phyloP scores from a whole-genome alignment of 495 filamentous ascomycete species.

The Letharia lupina region DNA sequence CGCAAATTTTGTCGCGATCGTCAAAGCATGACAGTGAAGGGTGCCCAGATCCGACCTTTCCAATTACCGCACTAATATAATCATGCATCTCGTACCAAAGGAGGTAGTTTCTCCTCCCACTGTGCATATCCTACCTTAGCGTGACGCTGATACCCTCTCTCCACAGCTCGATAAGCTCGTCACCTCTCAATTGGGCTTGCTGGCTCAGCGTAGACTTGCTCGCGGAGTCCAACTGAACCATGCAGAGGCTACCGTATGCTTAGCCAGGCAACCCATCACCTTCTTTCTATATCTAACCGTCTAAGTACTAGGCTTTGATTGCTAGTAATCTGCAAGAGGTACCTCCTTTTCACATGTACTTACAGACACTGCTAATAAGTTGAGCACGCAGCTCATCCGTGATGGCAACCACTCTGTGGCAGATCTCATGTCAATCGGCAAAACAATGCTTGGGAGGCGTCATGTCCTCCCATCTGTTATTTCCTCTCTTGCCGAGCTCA shows the following conservation, averaged over 20 bases:
- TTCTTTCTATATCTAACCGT: slow-evolving; percentile 8
- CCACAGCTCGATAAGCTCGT: slow-evolving; percentile 87
- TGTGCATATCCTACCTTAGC: background rate
- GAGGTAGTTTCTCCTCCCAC: slow-evolving; percentile 53
- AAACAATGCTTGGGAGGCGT: slow-evolving; percentile 86
- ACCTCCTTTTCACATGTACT: slow-evolving; percentile 16
- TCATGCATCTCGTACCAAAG: slow-evolving; percentile 79
- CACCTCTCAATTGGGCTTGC: slow-evolving; percentile 79
- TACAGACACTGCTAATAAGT: slow-evolving; percentile 3
- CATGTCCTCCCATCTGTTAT: slow-evolving; percentile 83
- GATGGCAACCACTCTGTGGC: slow-evolving; percentile 91
- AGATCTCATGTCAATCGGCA: slow-evolving; percentile 85
- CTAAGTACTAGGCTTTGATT: slow-evolving; percentile 65
- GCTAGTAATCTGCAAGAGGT: slow-evolving; percentile 85
- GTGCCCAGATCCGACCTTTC: background rate
- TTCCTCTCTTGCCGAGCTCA: slow-evolving; percentile 67
- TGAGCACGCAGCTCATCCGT: slow-evolving; percentile 61
- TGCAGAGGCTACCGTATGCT: slow-evolving; percentile 71
- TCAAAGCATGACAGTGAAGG: background rate
- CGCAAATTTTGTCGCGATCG: background rate
- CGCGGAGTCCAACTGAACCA: slow-evolving; percentile 87
- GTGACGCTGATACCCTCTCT: slow-evolving; percentile 13
- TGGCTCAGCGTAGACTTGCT: slow-evolving; percentile 84
- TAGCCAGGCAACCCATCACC: slow-evolving; percentile 3
- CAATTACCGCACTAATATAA: background rate